A percentile compares a stretch with the other conserved stretches of the same genome.
Conservation (phyloP, 352 stramenopile species). For the Aphanomyces euteiches region DNA sequence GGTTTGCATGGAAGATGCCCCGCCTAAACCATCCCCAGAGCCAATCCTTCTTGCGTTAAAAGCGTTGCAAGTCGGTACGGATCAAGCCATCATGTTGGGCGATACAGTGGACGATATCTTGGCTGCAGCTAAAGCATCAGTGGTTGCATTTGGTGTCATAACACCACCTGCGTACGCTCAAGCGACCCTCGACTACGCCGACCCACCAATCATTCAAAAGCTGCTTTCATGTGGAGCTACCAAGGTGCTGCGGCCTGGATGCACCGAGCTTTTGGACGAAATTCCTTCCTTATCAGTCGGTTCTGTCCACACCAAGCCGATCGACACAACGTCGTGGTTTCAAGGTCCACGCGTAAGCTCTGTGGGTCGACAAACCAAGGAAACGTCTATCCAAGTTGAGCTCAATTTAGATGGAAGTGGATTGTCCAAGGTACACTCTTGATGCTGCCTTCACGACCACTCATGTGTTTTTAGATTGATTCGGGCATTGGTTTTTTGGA, state of each 20-base stretch:
- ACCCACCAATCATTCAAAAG: slow-evolving; percentile 43
- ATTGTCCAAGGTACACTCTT: slow-evolving; percentile 48
- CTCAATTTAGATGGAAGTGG: slow-evolving; percentile 87
- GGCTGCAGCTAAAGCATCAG: slow-evolving; percentile 71
- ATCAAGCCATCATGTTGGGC: slow-evolving; percentile 88
- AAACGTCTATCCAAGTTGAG: slow-evolving; percentile 91
- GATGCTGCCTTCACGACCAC: not conserved
- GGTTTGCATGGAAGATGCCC: slow-evolving; percentile 96
- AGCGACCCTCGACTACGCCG: slow-evolving; percentile 58
- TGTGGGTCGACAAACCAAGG: slow-evolving; percentile 87
- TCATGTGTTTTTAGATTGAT: slow-evolving; percentile 44
- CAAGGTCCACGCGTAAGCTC: slow-evolving; percentile 37
- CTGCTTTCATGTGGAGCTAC: slow-evolving; percentile 58
- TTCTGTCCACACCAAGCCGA: not conserved
- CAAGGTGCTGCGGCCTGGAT: slow-evolving; percentile 63
- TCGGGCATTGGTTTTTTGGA: slow-evolving; percentile 92
- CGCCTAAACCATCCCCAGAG: slow-evolving; percentile 91
- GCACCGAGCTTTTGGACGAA: slow-evolving; percentile 79
- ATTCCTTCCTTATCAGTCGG: slow-evolving; percentile 36
- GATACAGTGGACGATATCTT: slow-evolving; percentile 96
- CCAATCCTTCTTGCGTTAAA: slow-evolving; percentile 84
- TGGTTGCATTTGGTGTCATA: slow-evolving; percentile 75
- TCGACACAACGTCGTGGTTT: not conserved
- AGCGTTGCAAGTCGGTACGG: slow-evolving; percentile 67
- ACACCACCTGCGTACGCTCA: slow-evolving; percentile 83